Conservation (phyloP, 2,329 filamentous ascomycete species). For the Epichloe aotearoae region DNA sequence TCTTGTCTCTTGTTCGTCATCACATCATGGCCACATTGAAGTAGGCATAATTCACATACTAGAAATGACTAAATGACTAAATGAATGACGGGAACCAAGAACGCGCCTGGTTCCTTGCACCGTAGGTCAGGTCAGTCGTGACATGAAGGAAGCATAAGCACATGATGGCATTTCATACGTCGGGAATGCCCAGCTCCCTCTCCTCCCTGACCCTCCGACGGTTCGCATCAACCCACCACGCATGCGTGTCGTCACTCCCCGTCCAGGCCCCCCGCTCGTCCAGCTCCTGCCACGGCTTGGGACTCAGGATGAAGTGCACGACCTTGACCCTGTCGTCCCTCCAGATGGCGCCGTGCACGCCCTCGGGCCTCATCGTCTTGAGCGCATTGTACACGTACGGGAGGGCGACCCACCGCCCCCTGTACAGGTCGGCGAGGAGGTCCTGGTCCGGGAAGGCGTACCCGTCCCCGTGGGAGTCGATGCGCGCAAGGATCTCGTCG, state of each 20-base stretch:
- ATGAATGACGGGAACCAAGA: too few species aligned
- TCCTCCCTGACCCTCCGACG: slow-evolving; percentile 29
- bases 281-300: slow-evolving; percentile 48
- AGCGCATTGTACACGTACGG: slow-evolving; percentile 51
- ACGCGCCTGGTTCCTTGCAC: too few species aligned
- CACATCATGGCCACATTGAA: too few species aligned
- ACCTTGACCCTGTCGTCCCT: slow-evolving; percentile 44
- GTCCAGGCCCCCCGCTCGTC: slow-evolving; percentile 29
- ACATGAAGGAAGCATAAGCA: too few species aligned
- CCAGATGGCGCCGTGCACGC: slow-evolving; percentile 44
- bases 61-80: too few species aligned
- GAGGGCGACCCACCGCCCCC: slow-evolving; percentile 41
- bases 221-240: slow-evolving; percentile 43
- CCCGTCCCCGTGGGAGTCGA: slow-evolving; percentile 31
- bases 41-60: too few species aligned
- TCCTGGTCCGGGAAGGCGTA: slow-evolving; percentile 49
- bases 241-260: slow-evolving; percentile 34
- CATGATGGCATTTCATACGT: background rate
- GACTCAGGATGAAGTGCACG: slow-evolving; percentile 46
- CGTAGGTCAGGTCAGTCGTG: too few species aligned
- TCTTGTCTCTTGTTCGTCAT: too few species aligned
- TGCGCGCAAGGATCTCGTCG: slow-evolving; percentile 34
- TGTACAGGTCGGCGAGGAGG: slow-evolving; percentile 41
- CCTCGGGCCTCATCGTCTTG: slow-evolving; percentile 42
- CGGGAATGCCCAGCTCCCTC: slow-evolving; percentile 22